Conservation (phyloP, 1,284 basidiomycete species). For the Melampsora larici-populina region DNA sequence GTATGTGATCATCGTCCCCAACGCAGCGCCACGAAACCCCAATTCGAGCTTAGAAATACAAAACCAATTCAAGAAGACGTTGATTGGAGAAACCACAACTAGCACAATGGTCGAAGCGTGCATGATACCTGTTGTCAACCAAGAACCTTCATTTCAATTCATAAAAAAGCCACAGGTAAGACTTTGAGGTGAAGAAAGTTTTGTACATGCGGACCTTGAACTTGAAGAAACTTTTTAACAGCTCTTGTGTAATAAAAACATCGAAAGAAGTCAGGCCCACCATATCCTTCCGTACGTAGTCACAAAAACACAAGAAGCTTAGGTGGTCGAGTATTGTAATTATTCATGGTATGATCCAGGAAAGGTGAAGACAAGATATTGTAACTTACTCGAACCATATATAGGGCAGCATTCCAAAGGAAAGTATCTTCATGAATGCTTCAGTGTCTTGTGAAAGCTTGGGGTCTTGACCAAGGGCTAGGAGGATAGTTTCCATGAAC, state of each 20-base stretch:
- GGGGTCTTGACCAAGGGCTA: constrained; percentile 64
- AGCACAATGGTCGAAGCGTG: constrained; percentile 66
- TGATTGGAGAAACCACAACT: constrained; percentile 63
- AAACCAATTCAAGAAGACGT: constrained; percentile 62
- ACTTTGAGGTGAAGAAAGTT: not conserved
- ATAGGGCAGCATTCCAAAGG: constrained; percentile 66
- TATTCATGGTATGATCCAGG: not conserved
- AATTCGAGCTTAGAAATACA: constrained; percentile 64
- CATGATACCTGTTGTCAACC: constrained; percentile 64
- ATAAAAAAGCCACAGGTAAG: not conserved
- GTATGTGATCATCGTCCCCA: constrained; percentile 67
- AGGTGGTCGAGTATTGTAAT: not conserved
- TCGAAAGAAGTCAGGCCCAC: not conserved
- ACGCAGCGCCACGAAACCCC: constrained; percentile 64
- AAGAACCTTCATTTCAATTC: constrained; percentile 2
- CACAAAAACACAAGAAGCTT: too few species aligned
- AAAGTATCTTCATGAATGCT: constrained; percentile 63
- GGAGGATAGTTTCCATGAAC: constrained; percentile 62
- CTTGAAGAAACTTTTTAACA: constrained; percentile 72
- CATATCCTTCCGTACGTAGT: not conserved
- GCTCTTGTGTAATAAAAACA: not conserved
- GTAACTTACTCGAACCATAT: constrained; percentile 64
- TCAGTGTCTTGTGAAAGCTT: constrained; percentile 63
- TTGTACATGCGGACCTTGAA: constrained; percentile 61
- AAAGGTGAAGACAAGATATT: not conserved